These are phyloP conservation scores for Talaromyces proteolyticus DNA, from an alignment of 495 filamentous ascomycete species.

Conservation along the genomic window DNA sequence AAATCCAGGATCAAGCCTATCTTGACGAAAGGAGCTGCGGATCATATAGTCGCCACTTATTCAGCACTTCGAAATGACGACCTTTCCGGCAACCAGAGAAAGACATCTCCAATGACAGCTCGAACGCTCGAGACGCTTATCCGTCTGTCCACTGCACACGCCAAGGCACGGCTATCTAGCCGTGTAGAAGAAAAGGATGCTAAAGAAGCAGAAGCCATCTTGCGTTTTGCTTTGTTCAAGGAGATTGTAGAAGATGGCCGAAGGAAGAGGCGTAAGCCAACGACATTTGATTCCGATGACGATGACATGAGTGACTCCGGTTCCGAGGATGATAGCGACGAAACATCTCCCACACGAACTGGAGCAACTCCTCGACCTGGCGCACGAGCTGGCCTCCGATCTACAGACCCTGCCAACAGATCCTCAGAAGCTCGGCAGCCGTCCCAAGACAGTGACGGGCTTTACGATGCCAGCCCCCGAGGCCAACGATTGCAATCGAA, in stretches of 20 bases:
- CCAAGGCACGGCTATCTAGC: constrained; percentile 86
- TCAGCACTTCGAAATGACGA: constrained; percentile 94
- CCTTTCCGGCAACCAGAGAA: constrained; percentile 86
- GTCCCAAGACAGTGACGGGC: constrained; percentile 45
- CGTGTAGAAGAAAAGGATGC: constrained; percentile 92
- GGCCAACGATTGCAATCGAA: constrained; percentile 39
- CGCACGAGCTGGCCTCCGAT: constrained; percentile 24
- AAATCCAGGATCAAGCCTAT: constrained; percentile 88
- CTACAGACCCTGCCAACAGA: constrained; percentile 34
- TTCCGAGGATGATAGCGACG: constrained; percentile 31
- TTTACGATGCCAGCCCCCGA: constrained; percentile 52
- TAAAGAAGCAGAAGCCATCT: constrained; percentile 78
- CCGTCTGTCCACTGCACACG: constrained; percentile 92
- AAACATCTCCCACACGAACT: constrained; percentile 25
- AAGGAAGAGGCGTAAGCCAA: constrained; percentile 59
- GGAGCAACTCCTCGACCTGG: constrained; percentile 25
- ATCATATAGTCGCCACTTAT: constrained; percentile 90
- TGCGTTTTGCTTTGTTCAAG: constrained; percentile 97
- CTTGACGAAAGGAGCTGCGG: constrained; percentile 85
- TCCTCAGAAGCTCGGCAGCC: constrained; percentile 30
- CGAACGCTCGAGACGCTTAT: constrained; percentile 97
- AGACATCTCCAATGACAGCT: constrained; percentile 91
- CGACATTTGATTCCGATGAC: constrained; percentile 34
- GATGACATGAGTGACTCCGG: constrained; percentile 36
- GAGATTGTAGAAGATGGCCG: constrained; percentile 89